Evolutionary conservation across 2,329 filamentous ascomycete species (phyloP), one percentile per base, ranked within the genome.

Genomic region (Cladophialophora chaetospira): DNA sequence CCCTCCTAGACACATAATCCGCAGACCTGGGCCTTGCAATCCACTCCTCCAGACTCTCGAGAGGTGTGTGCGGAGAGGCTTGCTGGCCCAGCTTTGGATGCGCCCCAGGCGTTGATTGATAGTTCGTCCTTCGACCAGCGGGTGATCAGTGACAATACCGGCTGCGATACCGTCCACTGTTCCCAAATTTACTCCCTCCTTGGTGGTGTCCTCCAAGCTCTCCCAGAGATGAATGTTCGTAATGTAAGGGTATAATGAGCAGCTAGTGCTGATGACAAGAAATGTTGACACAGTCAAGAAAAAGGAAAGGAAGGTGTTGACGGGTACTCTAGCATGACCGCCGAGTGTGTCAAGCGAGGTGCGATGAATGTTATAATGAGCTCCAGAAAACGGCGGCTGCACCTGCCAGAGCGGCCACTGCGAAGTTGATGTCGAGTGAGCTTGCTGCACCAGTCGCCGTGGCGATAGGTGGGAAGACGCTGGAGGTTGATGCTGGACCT

Each of bases 341-440:
- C 49, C 50, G 36, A 42, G 38, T 31, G 47, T 42, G 40, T 57
- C 48, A 48, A 58, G 35, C 15, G 6, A 26, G 40, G 29, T 56
- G 50, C 11, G 25, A 31, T 9, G 13, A 8, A 15, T 44, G 54
- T 51, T 53, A 64, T 56, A 61, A 63, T 11, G 61, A 62, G 31
- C 57, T 60, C 52, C 51, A 60, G 57, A 57, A 52, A 31, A 64
- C 38, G 17, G 56, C 62, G 23, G 52, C 60, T n/a, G 57, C 55
- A 9, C 62, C 62, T 4, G 62, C 62, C n/a, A 64, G 42, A 35
- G 55, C 62, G n/a, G 60, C 62, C 25, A 61, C 45, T 9, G 58
- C 60, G 17, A 60, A 33, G 31, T 63, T 60, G 44, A 56, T 47
- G 40, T 61, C 57, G 19, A 59, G 58, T 6, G 49, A 25, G 28